Evolutionary conservation across 495 filamentous ascomycete species (phyloP).

Genomic region (Lasiosphaeris hirsuta): DNA sequence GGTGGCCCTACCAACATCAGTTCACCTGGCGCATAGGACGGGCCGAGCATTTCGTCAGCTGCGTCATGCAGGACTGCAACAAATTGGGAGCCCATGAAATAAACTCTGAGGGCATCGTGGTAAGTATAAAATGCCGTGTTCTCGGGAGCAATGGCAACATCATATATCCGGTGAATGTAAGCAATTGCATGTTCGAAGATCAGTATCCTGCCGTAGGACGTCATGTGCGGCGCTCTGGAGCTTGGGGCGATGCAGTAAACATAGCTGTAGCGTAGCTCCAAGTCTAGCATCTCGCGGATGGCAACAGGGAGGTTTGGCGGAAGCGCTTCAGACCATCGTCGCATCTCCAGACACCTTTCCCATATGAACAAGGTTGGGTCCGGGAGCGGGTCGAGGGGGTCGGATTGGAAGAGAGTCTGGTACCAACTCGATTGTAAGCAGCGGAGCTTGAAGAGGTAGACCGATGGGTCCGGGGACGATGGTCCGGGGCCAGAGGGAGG

Average conservation of each 20-base stretch:
- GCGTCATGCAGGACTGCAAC: slow-evolving; percentile 60
- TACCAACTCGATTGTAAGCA: slow-evolving; percentile 79
- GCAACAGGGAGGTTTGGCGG: slow-evolving; percentile 54
- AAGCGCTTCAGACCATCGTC: slow-evolving; percentile 61
- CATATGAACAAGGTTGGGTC: slow-evolving; percentile 58
- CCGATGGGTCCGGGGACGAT: slow-evolving; percentile 45
- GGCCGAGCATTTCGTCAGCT: slow-evolving; percentile 45
- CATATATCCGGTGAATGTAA: slow-evolving; percentile 61
- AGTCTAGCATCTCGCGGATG: slow-evolving; percentile 66
- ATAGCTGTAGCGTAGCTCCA: slow-evolving; percentile 81
- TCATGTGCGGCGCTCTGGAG: slow-evolving; percentile 58
- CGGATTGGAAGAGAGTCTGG: slow-evolving; percentile 72
- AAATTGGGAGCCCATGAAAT: slow-evolving; percentile 68
- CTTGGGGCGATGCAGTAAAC: slow-evolving; percentile 79
- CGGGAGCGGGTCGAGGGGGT: slow-evolving; percentile 55
- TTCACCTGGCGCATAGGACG: slow-evolving; percentile 22
- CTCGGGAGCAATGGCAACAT: slow-evolving; percentile 47
- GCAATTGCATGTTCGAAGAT: slow-evolving; percentile 80
- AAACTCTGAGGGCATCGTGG: slow-evolving; percentile 68
- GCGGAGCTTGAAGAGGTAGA: slow-evolving; percentile 72
- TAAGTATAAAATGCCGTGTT: slow-evolving; percentile 64
- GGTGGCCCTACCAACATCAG: slow-evolving; percentile 20
- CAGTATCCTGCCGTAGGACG: slow-evolving; percentile 64
- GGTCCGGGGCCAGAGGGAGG: slow-evolving; percentile 35
- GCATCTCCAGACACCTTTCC: slow-evolving; percentile 60